phyloP scores from a whole-genome alignment of 2,329 filamentous ascomycete species.

The Paraphaeosphaeria sporulosa region DNA sequence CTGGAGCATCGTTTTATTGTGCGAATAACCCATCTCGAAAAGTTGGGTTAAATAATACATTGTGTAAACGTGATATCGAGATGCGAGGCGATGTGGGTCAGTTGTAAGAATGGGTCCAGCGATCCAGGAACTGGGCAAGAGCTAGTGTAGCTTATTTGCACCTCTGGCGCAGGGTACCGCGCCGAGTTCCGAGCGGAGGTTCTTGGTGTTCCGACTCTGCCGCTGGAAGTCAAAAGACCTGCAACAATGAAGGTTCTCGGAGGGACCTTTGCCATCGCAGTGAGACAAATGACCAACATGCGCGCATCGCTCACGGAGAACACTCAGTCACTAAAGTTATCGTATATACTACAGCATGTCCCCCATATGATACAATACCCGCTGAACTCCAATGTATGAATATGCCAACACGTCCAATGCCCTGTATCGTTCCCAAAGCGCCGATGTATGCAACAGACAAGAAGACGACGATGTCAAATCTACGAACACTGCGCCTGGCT shows the following conservation, averaged over 20 bases:
- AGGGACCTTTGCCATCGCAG: background rate
- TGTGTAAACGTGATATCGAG: slow-evolving; percentile 5
- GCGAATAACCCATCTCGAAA: background rate
- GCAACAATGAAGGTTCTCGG: background rate
- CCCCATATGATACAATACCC: slow-evolving; percentile 1
- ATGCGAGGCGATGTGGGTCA: slow-evolving; percentile 8
- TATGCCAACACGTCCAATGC: slow-evolving; percentile 27
- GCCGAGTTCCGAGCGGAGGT: slow-evolving; percentile 17
- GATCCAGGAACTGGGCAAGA: slow-evolving; percentile 14
- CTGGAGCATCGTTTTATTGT: background rate
- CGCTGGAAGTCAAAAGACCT: background rate
- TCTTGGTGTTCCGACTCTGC: no score
- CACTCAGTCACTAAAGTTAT: background rate
- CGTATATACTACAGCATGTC: background rate
- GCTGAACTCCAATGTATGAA: background rate
- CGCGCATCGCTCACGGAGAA: background rate
- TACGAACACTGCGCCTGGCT: slow-evolving; percentile 36
- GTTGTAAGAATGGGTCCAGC: background rate
- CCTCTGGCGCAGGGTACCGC: slow-evolving; percentile 12
- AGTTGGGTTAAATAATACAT: background rate
- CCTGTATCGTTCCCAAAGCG: slow-evolving; percentile 11
- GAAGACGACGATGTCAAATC: slow-evolving; percentile 12
- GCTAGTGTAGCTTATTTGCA: slow-evolving; percentile 33
- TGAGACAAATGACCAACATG: background rate
- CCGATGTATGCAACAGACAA: slow-evolving; percentile 26